Base-by-base conservation (phyloP, 257 asterid species). In the Gynochthodes officinalis region DNA sequence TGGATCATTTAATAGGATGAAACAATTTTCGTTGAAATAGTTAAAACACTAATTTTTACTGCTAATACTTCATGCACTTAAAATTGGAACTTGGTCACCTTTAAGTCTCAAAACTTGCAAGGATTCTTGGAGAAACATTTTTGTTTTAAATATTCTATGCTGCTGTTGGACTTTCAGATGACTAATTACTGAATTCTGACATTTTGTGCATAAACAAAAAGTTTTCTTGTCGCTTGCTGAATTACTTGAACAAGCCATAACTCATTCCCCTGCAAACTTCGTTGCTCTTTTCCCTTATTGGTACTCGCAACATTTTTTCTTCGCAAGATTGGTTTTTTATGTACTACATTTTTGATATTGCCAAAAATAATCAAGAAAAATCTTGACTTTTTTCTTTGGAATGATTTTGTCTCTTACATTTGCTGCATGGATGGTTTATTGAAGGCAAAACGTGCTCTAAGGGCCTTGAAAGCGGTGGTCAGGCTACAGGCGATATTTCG, bases 401-500 rank as follows among this genome's bases (percentile, higher is more conserved):
- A 42, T 44, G 40, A 23, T n/a, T 27, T 63, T 10, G 25, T 46
- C 40, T 3, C 64, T 64, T 14, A 72, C 19, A 33, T 14, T 55
- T 23, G 52, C 18, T 23, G 0, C 33, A 8, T 59, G 30, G 28
- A 49, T 70, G 62, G 16, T 59, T 10, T 62, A 58, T 76, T 67
- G 76, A 64, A 95, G 99, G 99, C 99, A 19, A 86, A 86, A 54
- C 89, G 96, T 0, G 99, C 98, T 54, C 79, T 95, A 73, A 86
- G 94, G 84, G 99, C 99, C 19, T 67, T 95, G 73, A 92, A 72
- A 80, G 96, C 97, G 2, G 69, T 95, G 71, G 99, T 95, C n/a
- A 81, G 97, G 64, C 84, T 95, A 39, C 98, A 95, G 84, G 98
- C 99, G 8, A 87, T 92, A 57, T 92, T 95, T 43, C 93, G 99